phyloP scores from a whole-genome alignment of 495 filamentous ascomycete genomes.

The Aspergillus sparsus region DNA sequence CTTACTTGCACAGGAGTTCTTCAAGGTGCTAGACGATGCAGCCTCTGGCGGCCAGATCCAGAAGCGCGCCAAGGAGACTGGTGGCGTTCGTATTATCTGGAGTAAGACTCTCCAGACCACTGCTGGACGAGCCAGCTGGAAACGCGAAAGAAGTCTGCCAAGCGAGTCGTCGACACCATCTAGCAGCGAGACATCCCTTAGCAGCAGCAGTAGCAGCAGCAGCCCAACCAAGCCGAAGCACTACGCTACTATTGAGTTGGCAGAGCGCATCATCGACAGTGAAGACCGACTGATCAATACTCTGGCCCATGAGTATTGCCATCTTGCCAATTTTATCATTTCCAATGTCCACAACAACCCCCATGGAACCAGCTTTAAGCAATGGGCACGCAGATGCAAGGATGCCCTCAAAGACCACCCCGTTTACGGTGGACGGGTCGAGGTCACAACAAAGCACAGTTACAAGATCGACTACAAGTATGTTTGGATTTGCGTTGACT shows the following conservation, averaged over 20 bases:
- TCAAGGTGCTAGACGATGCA: conserved; percentile 68
- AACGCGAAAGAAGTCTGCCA: conserved; percentile 42
- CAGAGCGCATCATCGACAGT: conserved; percentile 79
- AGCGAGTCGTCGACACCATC: conserved; percentile 13
- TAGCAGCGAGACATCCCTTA: neutral
- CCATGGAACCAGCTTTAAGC: conserved; percentile 83
- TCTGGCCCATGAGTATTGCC: conserved; percentile 93
- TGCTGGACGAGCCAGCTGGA: conserved; percentile 86
- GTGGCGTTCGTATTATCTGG: conserved; percentile 81
- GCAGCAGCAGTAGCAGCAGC: too few relatives aligned
- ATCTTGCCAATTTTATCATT: conserved; percentile 86
- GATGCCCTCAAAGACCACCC: conserved; percentile 45
- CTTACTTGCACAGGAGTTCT: conserved; percentile 64
- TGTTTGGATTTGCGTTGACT: conserved; percentile 76
- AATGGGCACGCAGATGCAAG: conserved; percentile 58
- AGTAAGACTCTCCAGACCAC: conserved; percentile 82
- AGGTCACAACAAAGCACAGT: conserved; percentile 81
- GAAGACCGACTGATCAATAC: conserved; percentile 80
- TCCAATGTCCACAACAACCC: conserved; percentile 64
- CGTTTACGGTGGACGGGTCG: conserved; percentile 54
- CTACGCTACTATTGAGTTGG: conserved; percentile 80
- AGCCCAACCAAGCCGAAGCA: conserved; percentile 47
- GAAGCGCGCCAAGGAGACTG: conserved; percentile 60
- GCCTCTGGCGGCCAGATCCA: conserved; percentile 65
- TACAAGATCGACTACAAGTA: conserved; percentile 92